These are phyloP conservation scores for Discostella stelligeroides DNA, from an alignment of 108 stramenopile species.

Conservation along the genomic window DNA sequence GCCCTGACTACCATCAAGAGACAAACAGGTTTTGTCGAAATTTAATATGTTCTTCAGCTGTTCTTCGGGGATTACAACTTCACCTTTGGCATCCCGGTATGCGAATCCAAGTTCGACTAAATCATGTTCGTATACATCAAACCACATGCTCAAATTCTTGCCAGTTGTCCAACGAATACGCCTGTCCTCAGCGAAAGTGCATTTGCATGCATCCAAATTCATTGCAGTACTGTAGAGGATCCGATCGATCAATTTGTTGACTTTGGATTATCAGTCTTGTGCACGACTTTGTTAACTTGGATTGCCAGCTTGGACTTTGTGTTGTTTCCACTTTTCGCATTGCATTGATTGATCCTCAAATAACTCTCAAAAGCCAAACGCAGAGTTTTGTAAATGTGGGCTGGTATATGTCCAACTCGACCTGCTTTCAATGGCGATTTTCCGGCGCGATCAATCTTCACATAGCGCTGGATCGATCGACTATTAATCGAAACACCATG, in stretches of 20 bases:
- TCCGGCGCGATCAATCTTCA: neutral
- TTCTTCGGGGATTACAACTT: slow-evolving; percentile 9
- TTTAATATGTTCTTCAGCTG: slow-evolving; percentile 9
- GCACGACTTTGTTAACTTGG: no score
- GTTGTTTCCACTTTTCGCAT: neutral
- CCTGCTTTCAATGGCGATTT: neutral
- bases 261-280: no score
- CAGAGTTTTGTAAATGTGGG: neutral
- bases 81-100: neutral
- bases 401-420: neutral
- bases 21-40: slow-evolving; percentile 13
- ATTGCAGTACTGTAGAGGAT: neutral
- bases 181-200: neutral
- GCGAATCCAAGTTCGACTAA: slow-evolving; percentile 1
- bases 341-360: slow-evolving; percentile 6
- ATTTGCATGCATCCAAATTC: neutral
- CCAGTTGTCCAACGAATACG: slow-evolving; percentile 6
- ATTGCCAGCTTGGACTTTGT: no score
- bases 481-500: neutral
- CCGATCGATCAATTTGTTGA: neutral
- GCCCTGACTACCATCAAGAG: no score
- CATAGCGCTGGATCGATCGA: neutral
- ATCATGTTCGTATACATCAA: neutral
- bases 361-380: neutral
- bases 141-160: slow-evolving; percentile 4